Evolutionary conservation across 352 stramenopile species (phyloP).

Genomic region (Pythium guiyangense): DNA sequence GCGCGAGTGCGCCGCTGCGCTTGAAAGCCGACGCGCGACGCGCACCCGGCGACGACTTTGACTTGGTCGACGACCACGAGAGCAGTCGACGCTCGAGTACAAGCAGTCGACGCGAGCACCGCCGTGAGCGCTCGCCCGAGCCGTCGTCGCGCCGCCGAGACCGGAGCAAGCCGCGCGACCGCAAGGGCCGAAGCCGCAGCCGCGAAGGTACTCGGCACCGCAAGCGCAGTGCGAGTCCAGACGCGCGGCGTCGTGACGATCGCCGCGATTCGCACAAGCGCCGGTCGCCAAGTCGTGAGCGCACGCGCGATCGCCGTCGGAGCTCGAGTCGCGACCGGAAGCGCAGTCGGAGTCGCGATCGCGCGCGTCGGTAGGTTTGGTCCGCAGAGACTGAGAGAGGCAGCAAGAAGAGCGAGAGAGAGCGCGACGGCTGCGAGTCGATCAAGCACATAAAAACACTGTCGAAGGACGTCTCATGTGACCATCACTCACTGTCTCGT

Average conservation of each 20-base stretch:
- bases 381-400: neutral
- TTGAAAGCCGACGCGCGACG: conserved; percentile 33
- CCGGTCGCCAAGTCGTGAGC: conserved; percentile 2
- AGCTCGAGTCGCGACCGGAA: conserved; percentile 2
- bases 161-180: conserved; percentile 7
- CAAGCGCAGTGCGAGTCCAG: conserved; percentile 8
- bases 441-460: no score
- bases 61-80: conserved; percentile 9
- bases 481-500: neutral
- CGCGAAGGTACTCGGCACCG: neutral
- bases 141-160: neutral
- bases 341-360: conserved; percentile 22
- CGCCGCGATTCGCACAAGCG: neutral
- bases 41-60: conserved; percentile 6
- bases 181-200: conserved; percentile 13
- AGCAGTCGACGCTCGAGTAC: neutral
- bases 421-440: neutral
- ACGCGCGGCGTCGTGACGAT: neutral
- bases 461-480: neutral
- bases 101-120: conserved; percentile 3
- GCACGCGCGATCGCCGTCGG: neutral
- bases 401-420: neutral
- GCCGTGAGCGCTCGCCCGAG: neutral
- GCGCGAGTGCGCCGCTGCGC: conserved; percentile 16
- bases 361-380: neutral